Evolutionary conservation across 176 grass and related monocot species (phyloP), one percentile per base, ranked within the genome.

Genomic region (Urochloa ruziziensis): DNA sequence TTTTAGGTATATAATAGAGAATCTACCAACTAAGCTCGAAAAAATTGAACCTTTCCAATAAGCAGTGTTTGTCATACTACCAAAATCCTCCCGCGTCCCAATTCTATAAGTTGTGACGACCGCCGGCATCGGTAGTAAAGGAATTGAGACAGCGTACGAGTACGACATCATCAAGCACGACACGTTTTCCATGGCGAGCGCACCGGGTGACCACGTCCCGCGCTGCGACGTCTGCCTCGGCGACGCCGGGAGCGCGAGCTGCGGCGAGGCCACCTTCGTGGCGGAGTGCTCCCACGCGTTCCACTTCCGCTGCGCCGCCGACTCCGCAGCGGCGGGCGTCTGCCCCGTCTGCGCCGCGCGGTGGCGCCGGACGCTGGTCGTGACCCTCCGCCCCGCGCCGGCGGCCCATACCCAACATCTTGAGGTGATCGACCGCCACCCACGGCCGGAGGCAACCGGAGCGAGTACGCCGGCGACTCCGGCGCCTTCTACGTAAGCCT

Each of bases 261-360:
- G 51, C n/a, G 63, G 35, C 37, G 24, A 87, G 21, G 85, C 89
- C 52, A 74, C 80, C 67, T 91, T 87, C 80, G 81, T 58, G 1
- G 84, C 89, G 5, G 89, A 91, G 80, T 91, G 84, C 84, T 91
- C 89, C 35, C 89, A 87, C 80, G 75, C 67, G 1, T 91, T 91
- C 80, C 89, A 91, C 82, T 83, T 91, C 74, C 67, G 82, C 42
- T 91, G 89, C 51, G 8, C 23, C 17, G 4, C 16, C 7, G 62
- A 7, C 8, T 7, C 16, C 84, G 86, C 84, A 35, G 29, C 79
- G 54, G 47, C 67, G 19, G 62, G 37, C 18, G 59, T 91, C 44
- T 91, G 89, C 74, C 89, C 89, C 19, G 80, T 91, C 79, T 91
- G 89, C 80, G 53, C 27, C 57, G 70, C 44, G 34, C 66, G 25